A percentile compares a stretch with the other conserved stretches of the same genome.
Evolutionary conservation across 2,329 filamentous ascomycete species (phyloP).

Genomic region (Ceratocystis papillata): DNA sequence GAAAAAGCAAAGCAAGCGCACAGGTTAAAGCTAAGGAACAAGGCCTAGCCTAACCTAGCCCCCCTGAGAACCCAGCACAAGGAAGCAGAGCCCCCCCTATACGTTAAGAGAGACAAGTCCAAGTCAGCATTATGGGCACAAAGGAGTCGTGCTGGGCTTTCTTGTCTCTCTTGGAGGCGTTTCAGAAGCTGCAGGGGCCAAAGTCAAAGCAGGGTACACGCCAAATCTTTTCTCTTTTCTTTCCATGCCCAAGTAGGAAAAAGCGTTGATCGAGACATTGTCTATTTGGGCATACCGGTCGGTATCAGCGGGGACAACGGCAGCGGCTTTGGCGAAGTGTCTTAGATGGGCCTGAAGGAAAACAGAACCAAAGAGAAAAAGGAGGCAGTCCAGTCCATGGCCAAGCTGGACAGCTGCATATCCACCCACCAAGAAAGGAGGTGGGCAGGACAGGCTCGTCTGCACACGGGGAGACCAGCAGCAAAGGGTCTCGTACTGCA

Average conservation of each 20-base stretch:
- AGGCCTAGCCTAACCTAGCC: neutral
- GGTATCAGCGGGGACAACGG: neutral
- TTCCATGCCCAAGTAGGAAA: no score
- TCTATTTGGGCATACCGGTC: neutral
- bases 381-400: neutral
- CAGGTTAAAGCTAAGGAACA: neutral
- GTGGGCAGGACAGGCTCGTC: no score
- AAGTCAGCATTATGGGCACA: neutral
- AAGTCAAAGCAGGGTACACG: neutral
- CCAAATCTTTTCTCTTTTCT: neutral
- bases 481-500: no score
- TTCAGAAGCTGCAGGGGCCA: conserved; percentile 9
- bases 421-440: neutral
- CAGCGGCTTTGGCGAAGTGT: neutral
- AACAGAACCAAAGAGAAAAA: neutral
- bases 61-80: neutral
- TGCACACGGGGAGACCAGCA: no score
- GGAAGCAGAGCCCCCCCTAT: neutral
- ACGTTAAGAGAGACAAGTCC: neutral
- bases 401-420: neutral
- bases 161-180: neutral
- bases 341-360: neutral
- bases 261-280: neutral
- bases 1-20: conserved; percentile 3
- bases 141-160: neutral